phyloP scores from a whole-genome alignment of 257 asterid genomes.

The Cinchona pubescens region DNA sequence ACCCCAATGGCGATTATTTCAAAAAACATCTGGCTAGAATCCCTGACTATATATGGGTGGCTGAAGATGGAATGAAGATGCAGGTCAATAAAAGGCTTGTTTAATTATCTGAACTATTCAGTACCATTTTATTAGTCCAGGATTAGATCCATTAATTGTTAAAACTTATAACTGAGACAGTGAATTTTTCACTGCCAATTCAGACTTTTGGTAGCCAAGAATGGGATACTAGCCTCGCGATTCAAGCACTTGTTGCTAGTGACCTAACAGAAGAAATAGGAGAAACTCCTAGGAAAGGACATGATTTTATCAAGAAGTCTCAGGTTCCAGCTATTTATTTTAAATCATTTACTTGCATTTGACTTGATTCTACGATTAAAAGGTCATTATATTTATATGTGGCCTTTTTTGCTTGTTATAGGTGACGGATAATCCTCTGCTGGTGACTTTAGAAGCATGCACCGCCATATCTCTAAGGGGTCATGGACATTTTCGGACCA shows the following conservation, averaged over 20 bases:
- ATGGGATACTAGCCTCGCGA: conserved; percentile 86
- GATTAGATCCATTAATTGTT: too few species aligned
- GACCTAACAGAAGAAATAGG: conserved; percentile 55
- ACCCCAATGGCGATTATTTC: conserved; percentile 37
- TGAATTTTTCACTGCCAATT: not conserved
- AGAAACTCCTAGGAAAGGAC: conserved; percentile 66
- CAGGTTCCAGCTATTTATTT: conserved; percentile 60
- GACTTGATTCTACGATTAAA: not conserved
- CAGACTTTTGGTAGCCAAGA: conserved; percentile 89
- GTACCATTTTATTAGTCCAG: not conserved
- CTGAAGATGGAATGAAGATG: conserved; percentile 54
- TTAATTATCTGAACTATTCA: not conserved
- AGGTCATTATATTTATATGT: not conserved
- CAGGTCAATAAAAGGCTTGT: conserved; percentile 21
- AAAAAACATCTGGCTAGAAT: conserved; percentile 41
- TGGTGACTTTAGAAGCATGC: conserved; percentile 70
- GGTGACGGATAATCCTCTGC: conserved; percentile 83
- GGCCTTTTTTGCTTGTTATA: conserved; percentile 18
- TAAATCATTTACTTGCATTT: not conserved
- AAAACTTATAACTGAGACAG: too few species aligned
- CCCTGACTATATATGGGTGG: conserved; percentile 44
- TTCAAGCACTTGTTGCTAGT: conserved; percentile 74
- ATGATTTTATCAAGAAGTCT: conserved; percentile 63
- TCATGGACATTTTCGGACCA: conserved; percentile 95
- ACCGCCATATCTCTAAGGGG: conserved; percentile 87